Evolutionary conservation across 108 stramenopile species (phyloP).

Genomic region (Seminavis robusta): DNA sequence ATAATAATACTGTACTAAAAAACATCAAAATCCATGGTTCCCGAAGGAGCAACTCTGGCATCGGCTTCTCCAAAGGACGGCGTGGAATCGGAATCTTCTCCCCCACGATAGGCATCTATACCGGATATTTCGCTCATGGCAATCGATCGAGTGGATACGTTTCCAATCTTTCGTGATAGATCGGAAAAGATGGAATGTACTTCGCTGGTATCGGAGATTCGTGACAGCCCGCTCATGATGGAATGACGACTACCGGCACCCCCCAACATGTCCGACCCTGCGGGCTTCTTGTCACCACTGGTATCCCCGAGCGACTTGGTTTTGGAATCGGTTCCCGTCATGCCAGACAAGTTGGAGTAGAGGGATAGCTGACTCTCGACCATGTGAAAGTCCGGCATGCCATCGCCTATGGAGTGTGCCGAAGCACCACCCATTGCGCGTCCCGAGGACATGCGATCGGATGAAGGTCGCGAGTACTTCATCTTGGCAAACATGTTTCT

Average conservation of each 20-base stretch:
- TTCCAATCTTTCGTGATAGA: conserved; percentile 33
- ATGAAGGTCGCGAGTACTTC: conserved; percentile 33
- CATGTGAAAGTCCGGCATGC: conserved; percentile 50
- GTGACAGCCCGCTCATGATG: conserved; percentile 50
- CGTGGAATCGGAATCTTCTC: no score
- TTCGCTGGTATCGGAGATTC: conserved; percentile 29
- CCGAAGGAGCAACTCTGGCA: no score
- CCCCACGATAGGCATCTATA: conserved; percentile 13
- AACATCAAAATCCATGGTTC: no score
- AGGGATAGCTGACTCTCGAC: conserved; percentile 32
- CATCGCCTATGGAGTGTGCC: conserved; percentile 8
- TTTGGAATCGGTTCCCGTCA: conserved; percentile 5
- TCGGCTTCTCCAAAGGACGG: no score
- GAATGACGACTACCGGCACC: conserved; percentile 33
- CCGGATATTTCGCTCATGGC: conserved; percentile 42
- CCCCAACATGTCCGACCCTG: neutral
- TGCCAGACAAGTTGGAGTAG: conserved; percentile 23
- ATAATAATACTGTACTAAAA: no score
- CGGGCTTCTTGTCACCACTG: neutral
- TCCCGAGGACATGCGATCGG: neutral
- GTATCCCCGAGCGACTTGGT: neutral
- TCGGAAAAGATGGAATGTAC: conserved; percentile 37
- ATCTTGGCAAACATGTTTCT: conserved; percentile 34
- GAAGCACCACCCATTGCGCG: conserved; percentile 1
- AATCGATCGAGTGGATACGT: conserved; percentile 46